Base-by-base conservation (phyloP, 768 basidiomycete species). In the Ramaria sp. region DNA sequence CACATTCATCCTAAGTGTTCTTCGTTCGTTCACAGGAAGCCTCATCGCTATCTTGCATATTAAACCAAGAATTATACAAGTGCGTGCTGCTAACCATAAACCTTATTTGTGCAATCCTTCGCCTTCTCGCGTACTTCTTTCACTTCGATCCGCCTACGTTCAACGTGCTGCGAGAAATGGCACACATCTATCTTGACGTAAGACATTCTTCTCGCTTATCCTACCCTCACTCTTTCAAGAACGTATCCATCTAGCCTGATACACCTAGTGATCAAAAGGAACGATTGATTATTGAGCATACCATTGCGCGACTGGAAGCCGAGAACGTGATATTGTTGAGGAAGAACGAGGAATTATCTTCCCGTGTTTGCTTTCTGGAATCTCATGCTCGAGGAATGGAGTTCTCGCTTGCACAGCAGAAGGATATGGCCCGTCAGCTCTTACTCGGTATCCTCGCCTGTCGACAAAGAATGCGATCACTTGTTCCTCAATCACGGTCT, bases 61-160 rank as follows among this genome's bases (percentile, higher is more conserved):
- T 52, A 39, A 10, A 34, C 31, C 20, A 22, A 12, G 33, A 20
- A 39, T 6, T 52, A 7, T 34, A 39, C 17, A 34, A 39, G 33
- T 52, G 20, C 51, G 31, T 52, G 13, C 37, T 52, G 20, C 20
- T 38, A 31, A 24, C 31, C n/a, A 3, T 38, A 7, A 11, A 38
- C 13, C 4, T 52, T 39, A 22, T 52, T 19, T 12, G 51, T 37
- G 51, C n/a, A 1, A 12, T 24, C n/a, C 20, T 39, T 7, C 51
- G n/a, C 37, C 20, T 37, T 19, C 51, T 52, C 37, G 51, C 51
- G 12, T 39, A 52, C 24, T 37, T 52, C 37, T 19, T 52, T 37
- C 51, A 52, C n/a, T 52, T 52, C 37, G 51, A 52, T 39, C 51
- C 51, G 13, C 51, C 51, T 19, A 52, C 33, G 2, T 52, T 52